phyloP scores from a whole-genome alignment of 345 rosid genomes.

The Eutrema japonicum region DNA sequence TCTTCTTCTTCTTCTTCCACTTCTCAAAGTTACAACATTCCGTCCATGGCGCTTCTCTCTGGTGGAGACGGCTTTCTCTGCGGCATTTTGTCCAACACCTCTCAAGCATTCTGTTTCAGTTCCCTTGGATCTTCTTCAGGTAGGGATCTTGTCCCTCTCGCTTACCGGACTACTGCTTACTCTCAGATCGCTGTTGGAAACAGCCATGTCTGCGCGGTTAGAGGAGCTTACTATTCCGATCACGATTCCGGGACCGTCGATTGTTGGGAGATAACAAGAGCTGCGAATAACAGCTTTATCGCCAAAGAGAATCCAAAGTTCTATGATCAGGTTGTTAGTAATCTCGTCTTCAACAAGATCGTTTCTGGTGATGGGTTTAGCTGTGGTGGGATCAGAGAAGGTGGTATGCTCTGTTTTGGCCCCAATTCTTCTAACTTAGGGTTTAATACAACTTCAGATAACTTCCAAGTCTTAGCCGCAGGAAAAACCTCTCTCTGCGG shows the following conservation, averaged over 20 bases:
- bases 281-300: slow-evolving; percentile 46
- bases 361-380: slow-evolving; percentile 89
- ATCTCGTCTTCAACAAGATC: slow-evolving; percentile 57
- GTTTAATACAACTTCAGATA: slow-evolving; percentile 48
- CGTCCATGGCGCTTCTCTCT: slow-evolving; percentile 66
- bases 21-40: slow-evolving; percentile 46
- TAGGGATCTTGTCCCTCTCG: slow-evolving; percentile 68
- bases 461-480: slow-evolving; percentile 60
- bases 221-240: slow-evolving; percentile 81
- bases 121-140: slow-evolving; percentile 49
- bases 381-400: slow-evolving; percentile 77
- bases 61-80: slow-evolving; percentile 86
- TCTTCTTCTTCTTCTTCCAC: slow-evolving; percentile 31
- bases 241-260: slow-evolving; percentile 69
- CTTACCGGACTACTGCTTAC: slow-evolving; percentile 59
- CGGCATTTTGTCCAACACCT: slow-evolving; percentile 71
- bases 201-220: slow-evolving; percentile 79
- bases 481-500: slow-evolving; percentile 64
- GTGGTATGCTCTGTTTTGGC: slow-evolving; percentile 85
- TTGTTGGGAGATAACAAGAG: slow-evolving; percentile 70
- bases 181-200: slow-evolving; percentile 84
- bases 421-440: slow-evolving; percentile 50
- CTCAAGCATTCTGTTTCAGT: slow-evolving; percentile 74
- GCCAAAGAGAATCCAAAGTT: slow-evolving; percentile 48
- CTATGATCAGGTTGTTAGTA: slow-evolving; percentile 53